Conservation (phyloP, 1,139 yeast species). For the Citeromyces hawaiiensis region DNA sequence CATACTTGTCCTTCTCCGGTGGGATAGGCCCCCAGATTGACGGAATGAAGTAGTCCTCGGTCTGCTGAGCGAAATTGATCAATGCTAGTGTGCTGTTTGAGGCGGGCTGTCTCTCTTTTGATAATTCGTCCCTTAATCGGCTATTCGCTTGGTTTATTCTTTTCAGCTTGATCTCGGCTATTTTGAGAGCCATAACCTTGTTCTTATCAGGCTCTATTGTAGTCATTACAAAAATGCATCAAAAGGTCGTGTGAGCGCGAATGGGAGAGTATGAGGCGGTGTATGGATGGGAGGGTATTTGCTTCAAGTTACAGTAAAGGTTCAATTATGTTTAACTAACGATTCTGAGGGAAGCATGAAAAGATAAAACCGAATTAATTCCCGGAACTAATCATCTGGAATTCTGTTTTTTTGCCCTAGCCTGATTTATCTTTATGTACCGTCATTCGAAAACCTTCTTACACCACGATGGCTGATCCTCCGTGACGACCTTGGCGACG, state of each 20-base stretch:
- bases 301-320: too few relatives aligned
- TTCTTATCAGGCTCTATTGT: slow-evolving; percentile 1
- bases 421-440: too few relatives aligned
- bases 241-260: background rate
- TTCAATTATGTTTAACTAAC: too few relatives aligned
- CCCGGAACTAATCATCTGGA: too few relatives aligned
- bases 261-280: too few relatives aligned
- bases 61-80: slow-evolving; percentile 24
- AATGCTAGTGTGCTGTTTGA: slow-evolving; percentile 2
- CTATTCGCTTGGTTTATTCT: slow-evolving; percentile 3
- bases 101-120: slow-evolving; percentile 3
- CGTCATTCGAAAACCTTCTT: too few relatives aligned
- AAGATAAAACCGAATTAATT: too few relatives aligned
- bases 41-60: slow-evolving; percentile 34
- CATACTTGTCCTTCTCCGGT: slow-evolving; percentile 22
- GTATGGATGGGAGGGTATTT: too few relatives aligned
- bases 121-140: slow-evolving; percentile 1
- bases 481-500: too few relatives aligned
- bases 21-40: slow-evolving; percentile 26
- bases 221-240: background rate
- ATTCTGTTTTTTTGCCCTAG: too few relatives aligned
- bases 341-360: too few relatives aligned
- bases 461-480: too few relatives aligned
- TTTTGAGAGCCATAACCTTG: background rate
- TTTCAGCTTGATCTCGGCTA: slow-evolving; percentile 2